phyloP scores from a whole-genome alignment of 2,329 filamentous ascomycete genomes.

The Cladobotryum protrusum region DNA sequence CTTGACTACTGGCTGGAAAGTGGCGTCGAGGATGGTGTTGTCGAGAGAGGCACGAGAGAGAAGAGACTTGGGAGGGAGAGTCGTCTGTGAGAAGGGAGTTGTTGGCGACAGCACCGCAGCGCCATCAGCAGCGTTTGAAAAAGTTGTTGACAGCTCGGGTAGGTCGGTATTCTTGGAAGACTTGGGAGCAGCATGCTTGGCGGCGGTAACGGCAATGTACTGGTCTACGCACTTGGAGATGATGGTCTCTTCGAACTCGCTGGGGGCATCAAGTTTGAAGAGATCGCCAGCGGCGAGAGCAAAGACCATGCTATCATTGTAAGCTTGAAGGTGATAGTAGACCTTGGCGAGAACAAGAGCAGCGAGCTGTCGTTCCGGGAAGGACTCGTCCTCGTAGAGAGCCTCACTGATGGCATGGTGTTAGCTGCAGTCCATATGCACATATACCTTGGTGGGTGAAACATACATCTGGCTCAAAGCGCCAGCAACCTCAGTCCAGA shows the following conservation, averaged over 20 bases:
- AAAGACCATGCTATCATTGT: conserved; percentile 99
- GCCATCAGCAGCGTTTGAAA: conserved; percentile 62
- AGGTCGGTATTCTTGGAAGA: conserved; percentile 42
- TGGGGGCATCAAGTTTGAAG: conserved; percentile 83
- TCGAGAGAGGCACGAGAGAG: conserved; percentile 74
- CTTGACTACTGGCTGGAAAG: conserved; percentile 48
- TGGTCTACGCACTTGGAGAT: conserved; percentile 98
- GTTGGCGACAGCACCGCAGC: conserved; percentile 78
- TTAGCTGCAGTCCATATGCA: not conserved
- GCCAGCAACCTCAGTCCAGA: conserved; percentile 95
- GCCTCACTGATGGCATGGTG: conserved; percentile 62
- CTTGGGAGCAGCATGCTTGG: conserved; percentile 42
- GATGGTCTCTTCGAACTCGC: conserved; percentile 98
- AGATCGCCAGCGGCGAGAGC: conserved; percentile 90
- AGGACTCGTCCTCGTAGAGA: conserved; percentile 92
- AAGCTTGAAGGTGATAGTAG: conserved; percentile 97
- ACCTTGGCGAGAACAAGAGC: conserved; percentile 95
- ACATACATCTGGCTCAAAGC: conserved; percentile 85
- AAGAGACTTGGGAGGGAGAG: conserved; percentile 86
- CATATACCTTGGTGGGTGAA: conserved; percentile 3
- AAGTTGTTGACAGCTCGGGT: conserved; percentile 73
- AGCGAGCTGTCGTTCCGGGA: conserved; percentile 88
- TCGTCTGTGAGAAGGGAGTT: conserved; percentile 91
- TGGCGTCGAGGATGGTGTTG: conserved; percentile 55
- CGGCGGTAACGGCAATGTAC: conserved; percentile 72